Conservation (phyloP, 164 flowering plant genomes). For the Vitis amurensis region DNA sequence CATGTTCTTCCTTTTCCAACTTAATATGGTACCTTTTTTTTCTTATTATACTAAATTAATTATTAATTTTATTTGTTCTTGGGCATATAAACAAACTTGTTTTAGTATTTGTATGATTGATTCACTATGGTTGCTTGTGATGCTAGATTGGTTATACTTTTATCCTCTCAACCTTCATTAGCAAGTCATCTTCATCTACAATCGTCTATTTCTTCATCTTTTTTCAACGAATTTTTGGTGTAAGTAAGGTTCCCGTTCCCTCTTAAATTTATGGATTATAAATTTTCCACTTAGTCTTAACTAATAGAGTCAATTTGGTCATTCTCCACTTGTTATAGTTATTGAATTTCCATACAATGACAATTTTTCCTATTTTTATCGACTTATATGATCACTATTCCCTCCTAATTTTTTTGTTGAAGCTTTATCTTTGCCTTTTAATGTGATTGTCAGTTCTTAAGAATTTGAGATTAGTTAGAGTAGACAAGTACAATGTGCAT, state of each 20-base stretch:
- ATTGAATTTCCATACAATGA: not conserved
- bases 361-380: constrained; percentile 21
- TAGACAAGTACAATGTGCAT: constrained; percentile 55
- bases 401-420: constrained; percentile 81
- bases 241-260: constrained; percentile 40
- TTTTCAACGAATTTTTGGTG: constrained; percentile 78
- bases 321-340: constrained; percentile 58
- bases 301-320: not conserved
- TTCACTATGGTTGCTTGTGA: not conserved
- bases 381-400: constrained; percentile 72
- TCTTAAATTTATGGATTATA: not conserved
- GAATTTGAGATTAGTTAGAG: constrained; percentile 87
- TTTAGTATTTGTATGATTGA: no score
- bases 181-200: constrained; percentile 82
- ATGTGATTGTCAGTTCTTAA: constrained; percentile 61
- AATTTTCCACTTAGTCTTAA: not conserved
- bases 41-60: not conserved
- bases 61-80: not conserved
- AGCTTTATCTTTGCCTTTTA: constrained; percentile 56
- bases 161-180: constrained; percentile 80
- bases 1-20: constrained; percentile 84
- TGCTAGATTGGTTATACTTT: constrained; percentile 81
- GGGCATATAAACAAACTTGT: no score
- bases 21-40: constrained; percentile 74
- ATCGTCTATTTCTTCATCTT: constrained; percentile 80